phyloP scores from a whole-genome alignment of 768 basidiomycete genomes.

The Psilocybe tampanensis region DNA sequence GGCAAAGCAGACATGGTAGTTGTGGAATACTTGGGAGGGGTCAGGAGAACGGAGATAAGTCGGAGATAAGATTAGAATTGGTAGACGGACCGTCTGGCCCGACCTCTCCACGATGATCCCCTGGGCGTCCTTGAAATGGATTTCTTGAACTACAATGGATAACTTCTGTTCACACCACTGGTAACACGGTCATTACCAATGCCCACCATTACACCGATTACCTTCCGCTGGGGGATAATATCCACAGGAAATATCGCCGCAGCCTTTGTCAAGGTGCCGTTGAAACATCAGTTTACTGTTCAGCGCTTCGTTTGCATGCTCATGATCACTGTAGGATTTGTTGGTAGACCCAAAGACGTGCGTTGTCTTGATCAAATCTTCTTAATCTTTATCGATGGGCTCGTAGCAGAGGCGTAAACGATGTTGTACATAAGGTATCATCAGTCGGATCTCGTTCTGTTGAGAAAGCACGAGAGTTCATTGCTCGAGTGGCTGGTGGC shows the following conservation, averaged over 20 bases:
- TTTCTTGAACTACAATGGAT: not conserved
- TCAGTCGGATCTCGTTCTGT: conserved; percentile 80
- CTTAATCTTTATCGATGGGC: not conserved
- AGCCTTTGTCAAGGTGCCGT: conserved; percentile 63
- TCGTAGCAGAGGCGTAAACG: conserved; percentile 61
- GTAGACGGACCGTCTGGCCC: no score
- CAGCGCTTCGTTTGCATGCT: not conserved
- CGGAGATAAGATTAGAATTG: no score
- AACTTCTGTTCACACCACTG: conserved; percentile 6
- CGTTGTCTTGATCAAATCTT: not conserved
- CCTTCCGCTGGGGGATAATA: conserved; percentile 84
- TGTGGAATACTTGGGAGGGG: not conserved
- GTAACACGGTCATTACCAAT: conserved; percentile 20
- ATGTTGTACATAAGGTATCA: conserved; percentile 66
- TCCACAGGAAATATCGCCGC: conserved; percentile 78
- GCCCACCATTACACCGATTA: conserved; percentile 36
- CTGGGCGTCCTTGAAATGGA: no score
- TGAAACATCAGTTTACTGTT: not conserved
- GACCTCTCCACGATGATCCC: no score
- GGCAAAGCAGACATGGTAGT: conserved; percentile 33
- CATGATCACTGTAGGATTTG: conserved; percentile 56
- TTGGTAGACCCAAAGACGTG: conserved; percentile 75
- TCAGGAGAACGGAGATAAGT: no score
- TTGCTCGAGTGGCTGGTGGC: conserved; percentile 51
- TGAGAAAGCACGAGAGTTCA: conserved; percentile 71